These are phyloP conservation scores for Caloboletus firmus DNA, from an alignment of 1,284 basidiomycete species.

Conservation along the genomic window DNA sequence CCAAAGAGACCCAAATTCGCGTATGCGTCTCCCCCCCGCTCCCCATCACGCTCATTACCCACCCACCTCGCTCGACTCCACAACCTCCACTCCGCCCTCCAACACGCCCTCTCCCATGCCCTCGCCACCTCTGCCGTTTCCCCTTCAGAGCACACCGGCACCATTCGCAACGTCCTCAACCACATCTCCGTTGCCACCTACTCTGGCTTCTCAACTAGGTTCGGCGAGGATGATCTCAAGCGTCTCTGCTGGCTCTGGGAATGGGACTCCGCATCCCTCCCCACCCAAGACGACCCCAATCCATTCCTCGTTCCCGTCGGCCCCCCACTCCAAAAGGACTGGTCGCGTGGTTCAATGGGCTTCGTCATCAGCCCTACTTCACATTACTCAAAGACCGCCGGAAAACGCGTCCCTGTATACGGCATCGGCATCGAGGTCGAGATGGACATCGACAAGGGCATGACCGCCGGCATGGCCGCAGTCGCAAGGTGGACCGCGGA, in stretches of 20 bases:
- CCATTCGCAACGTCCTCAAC: slow-evolving; percentile 75
- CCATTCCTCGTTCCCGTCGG: slow-evolving; percentile 58
- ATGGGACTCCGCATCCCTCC: slow-evolving; percentile 60
- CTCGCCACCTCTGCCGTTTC: slow-evolving; percentile 76
- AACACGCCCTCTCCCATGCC: slow-evolving; percentile 78
- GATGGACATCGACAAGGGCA: slow-evolving; percentile 76
- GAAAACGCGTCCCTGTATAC: slow-evolving; percentile 71
- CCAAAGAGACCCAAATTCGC: slow-evolving; percentile 65
- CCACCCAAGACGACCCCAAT: slow-evolving; percentile 57
- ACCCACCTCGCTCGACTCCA: slow-evolving; percentile 58
- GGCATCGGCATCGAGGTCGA: slow-evolving; percentile 84
- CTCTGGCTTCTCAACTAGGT: slow-evolving; percentile 59
- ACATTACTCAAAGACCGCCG: slow-evolving; percentile 62
- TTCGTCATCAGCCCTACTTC: slow-evolving; percentile 68
- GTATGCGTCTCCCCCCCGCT: slow-evolving; percentile 51
- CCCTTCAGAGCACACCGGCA: slow-evolving; percentile 72
- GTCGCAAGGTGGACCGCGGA: slow-evolving; percentile 80
- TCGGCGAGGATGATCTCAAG: slow-evolving; percentile 64
- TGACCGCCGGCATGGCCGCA: slow-evolving; percentile 77
- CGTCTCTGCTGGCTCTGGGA: slow-evolving; percentile 87
- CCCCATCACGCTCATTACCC: slow-evolving; percentile 49
- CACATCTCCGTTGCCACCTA: slow-evolving; percentile 70
- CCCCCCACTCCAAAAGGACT: slow-evolving; percentile 52
- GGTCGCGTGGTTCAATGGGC: slow-evolving; percentile 76
- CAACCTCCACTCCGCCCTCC: slow-evolving; percentile 63